Conservation (phyloP, 2,329 filamentous ascomycete genomes). For the Elsinoe perseae region DNA sequence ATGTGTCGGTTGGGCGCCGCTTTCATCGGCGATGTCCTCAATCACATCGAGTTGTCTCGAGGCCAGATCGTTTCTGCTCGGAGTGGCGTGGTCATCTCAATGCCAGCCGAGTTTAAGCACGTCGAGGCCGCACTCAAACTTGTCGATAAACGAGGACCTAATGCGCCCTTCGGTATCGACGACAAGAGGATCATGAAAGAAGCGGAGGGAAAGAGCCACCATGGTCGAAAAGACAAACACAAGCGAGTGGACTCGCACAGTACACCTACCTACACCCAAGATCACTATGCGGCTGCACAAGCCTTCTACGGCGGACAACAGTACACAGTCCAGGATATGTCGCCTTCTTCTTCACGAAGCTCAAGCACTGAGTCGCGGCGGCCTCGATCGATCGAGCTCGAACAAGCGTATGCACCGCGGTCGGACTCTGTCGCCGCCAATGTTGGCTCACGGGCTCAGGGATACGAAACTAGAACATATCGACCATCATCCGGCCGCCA, state of each 20-base stretch:
- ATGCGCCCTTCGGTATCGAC: neutral
- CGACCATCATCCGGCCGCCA: neutral
- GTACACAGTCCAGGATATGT: neutral
- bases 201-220: neutral
- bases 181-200: constrained; percentile 1
- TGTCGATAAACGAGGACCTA: neutral
- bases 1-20: neutral
- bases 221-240: constrained; percentile 3
- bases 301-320: neutral
- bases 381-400: neutral
- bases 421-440: constrained; percentile 1
- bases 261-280: neutral
- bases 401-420: neutral
- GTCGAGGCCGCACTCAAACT: constrained; percentile 4
- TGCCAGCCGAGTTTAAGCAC: neutral
- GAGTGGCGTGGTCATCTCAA: neutral
- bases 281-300: neutral
- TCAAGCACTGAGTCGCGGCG: constrained; percentile 4
- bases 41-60: neutral
- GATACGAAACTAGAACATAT: neutral
- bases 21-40: neutral
- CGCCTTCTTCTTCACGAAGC: neutral
- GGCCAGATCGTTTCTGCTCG: neutral
- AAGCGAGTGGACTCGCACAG: constrained; percentile 3
- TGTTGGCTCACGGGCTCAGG: neutral